Evolutionary conservation across 2,329 filamentous ascomycete genomes (phyloP).

Genomic region (Aspergillus melleus): DNA sequence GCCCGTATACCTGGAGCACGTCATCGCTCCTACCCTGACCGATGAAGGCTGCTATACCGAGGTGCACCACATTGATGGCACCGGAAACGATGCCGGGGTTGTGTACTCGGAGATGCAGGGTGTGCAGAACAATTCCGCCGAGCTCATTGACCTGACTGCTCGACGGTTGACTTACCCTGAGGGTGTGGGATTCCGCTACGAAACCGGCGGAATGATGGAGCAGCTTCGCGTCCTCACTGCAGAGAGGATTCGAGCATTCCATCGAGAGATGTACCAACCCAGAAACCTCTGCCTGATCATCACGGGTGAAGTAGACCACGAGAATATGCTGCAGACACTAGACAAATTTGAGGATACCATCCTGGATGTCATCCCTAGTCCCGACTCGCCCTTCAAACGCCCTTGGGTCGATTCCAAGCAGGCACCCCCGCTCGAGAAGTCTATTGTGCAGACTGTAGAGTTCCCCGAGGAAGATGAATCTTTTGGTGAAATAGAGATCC

Average conservation of each 20-base stretch:
- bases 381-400: slow-evolving; percentile 73
- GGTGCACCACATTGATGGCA: slow-evolving; percentile 91
- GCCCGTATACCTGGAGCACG: slow-evolving; percentile 91
- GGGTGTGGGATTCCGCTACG: slow-evolving; percentile 89
- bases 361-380: slow-evolving; percentile 73
- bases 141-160: slow-evolving; percentile 84
- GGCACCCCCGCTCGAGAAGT: slow-evolving; percentile 69
- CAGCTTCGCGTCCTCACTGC: slow-evolving; percentile 81
- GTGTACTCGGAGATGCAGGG: slow-evolving; percentile 99
- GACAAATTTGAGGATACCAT: slow-evolving; percentile 89
- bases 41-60: slow-evolving; percentile 93
- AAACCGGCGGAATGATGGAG: slow-evolving; percentile 97
- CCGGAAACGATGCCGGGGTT: slow-evolving; percentile 91
- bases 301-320: slow-evolving; percentile 86
- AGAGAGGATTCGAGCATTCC: slow-evolving; percentile 90
- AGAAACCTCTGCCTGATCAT: slow-evolving; percentile 90
- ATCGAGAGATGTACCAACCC: slow-evolving; percentile 96
- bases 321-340: slow-evolving; percentile 74
- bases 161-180: slow-evolving; percentile 82
- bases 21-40: slow-evolving; percentile 86
- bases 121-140: slow-evolving; percentile 77
- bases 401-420: slow-evolving; percentile 90
- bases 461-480: slow-evolving; percentile 98
- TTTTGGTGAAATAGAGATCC: slow-evolving; percentile 81
- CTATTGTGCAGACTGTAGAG: slow-evolving; percentile 74